Evolutionary conservation across 2,329 filamentous ascomycete genomes (phyloP).

Genomic region (Aspergillus chevalieri): DNA sequence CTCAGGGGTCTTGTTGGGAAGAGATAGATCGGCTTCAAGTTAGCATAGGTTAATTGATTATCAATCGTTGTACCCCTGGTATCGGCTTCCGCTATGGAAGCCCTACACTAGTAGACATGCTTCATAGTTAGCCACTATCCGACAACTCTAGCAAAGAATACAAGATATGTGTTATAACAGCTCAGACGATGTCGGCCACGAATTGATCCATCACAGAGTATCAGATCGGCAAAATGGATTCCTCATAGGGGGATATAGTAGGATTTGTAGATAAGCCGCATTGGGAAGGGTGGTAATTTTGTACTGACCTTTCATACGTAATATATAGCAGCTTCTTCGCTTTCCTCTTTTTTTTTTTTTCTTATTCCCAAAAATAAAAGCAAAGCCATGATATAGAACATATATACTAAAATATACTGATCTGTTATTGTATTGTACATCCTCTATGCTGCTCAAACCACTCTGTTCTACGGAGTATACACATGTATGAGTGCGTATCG

Average conservation of each 20-base stretch:
- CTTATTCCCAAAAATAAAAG: neutral
- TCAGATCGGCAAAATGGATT: neutral
- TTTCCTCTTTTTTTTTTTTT: neutral
- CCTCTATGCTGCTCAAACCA: neutral
- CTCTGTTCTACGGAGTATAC: neutral
- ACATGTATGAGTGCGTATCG: neutral
- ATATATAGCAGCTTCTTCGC: neutral
- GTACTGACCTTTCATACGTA: neutral
- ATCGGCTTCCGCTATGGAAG: neutral
- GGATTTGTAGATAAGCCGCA: neutral
- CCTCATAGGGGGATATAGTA: neutral
- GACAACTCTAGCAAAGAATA: neutral
- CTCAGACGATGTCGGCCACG: neutral
- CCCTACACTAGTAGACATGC: neutral
- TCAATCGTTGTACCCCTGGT: neutral
- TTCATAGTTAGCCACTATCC: neutral
- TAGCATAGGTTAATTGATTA: neutral
- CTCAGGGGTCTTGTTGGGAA: conserved; percentile 20
- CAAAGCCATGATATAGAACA: neutral
- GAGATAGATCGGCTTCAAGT: neutral
- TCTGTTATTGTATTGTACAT: neutral
- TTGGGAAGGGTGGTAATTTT: neutral
- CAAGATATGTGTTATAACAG: neutral
- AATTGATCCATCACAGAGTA: neutral
- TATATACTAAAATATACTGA: neutral